phyloP scores from a whole-genome alignment of 176 grass and related monocot species.

The Oryza longistaminata region DNA sequence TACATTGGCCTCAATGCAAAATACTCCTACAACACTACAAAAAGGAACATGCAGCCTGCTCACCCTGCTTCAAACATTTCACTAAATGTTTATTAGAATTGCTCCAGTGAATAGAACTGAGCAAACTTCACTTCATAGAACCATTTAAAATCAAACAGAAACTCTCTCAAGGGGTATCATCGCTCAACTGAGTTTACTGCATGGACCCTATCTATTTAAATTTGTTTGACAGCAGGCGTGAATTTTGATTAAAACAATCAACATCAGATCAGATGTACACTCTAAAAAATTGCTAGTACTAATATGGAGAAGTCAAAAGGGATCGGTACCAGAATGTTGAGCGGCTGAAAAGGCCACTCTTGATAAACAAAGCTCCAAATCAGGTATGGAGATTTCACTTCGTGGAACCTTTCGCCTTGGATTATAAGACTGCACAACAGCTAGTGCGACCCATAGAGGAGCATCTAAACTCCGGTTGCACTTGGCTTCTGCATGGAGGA shows the following conservation, averaged over 20 bases:
- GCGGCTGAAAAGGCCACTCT: constrained; percentile 78
- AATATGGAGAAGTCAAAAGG: neutral
- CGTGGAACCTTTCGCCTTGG: constrained; percentile 89
- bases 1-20: neutral
- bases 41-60: neutral
- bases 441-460: constrained; percentile 75
- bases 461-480: constrained; percentile 47
- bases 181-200: neutral
- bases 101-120: neutral
- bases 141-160: neutral
- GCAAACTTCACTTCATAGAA: neutral
- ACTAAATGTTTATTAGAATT: neutral
- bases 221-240: neutral
- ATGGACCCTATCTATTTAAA: neutral
- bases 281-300: constrained; percentile 28
- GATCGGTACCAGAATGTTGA: constrained; percentile 66
- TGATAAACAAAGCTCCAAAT: constrained; percentile 80
- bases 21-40: neutral
- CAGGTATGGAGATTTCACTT: constrained; percentile 68
- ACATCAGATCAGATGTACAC: neutral
- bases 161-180: neutral
- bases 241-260: constrained; percentile 15
- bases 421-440: constrained; percentile 88
- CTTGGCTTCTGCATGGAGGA: constrained; percentile 50
- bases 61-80: constrained; percentile 8